phyloP scores from a whole-genome alignment of 257 asterid genomes.

The Dorcoceras hygrometricum region DNA sequence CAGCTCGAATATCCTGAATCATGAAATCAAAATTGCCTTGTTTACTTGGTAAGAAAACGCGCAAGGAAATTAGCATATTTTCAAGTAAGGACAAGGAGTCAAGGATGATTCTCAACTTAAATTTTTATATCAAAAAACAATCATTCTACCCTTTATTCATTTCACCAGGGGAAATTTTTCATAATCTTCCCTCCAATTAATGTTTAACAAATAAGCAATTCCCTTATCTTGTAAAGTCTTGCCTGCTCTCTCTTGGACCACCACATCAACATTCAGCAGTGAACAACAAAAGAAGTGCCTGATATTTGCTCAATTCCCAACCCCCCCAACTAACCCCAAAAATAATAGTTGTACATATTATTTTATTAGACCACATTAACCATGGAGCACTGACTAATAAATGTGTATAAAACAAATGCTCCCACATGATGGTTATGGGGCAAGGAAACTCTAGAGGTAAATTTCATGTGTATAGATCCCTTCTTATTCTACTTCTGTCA shows the following conservation, averaged over 20 bases:
- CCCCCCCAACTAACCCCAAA: neutral
- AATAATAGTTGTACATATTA: neutral
- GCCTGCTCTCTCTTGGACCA: neutral
- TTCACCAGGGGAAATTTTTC: neutral
- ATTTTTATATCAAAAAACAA: neutral
- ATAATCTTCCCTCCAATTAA: neutral
- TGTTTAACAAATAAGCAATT: neutral
- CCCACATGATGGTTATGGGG: neutral
- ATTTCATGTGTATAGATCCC: neutral
- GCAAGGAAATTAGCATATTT: neutral
- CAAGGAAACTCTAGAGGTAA: neutral
- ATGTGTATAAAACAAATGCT: neutral
- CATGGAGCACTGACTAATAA: neutral
- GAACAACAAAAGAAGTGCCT: neutral
- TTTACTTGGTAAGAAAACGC: neutral
- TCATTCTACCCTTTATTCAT: neutral
- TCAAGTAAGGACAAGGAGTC: neutral
- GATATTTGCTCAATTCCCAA: no score
- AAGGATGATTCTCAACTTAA: neutral
- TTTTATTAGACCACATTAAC: neutral
- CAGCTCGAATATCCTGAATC: slow-evolving; percentile 27
- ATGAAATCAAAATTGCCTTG: slow-evolving; percentile 17
- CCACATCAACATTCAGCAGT: neutral
- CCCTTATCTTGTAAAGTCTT: neutral
- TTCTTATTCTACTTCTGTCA: neutral